A percentile compares a stretch with the other conserved stretches of the same genome.
phyloP scores from a whole-genome alignment of 352 stramenopile species.

The Pythium vanterpoolii region DNA sequence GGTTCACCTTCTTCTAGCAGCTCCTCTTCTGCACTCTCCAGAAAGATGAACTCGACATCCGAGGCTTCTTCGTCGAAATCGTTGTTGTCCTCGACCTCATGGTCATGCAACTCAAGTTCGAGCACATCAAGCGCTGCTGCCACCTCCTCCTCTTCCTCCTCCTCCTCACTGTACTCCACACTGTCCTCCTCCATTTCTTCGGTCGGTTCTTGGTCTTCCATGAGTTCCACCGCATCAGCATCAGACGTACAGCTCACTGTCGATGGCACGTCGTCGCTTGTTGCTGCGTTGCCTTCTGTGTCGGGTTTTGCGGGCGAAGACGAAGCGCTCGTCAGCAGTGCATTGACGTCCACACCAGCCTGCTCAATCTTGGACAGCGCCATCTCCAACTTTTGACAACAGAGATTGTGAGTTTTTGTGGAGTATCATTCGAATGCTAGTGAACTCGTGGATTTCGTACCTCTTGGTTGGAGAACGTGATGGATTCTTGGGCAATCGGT shows the following conservation, averaged over 20 bases:
- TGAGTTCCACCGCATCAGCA: conserved; percentile 4
- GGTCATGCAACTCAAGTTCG: conserved; percentile 12
- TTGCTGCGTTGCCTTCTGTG: not conserved
- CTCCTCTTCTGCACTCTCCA: not conserved
- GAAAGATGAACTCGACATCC: conserved; percentile 2
- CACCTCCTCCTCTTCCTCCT: conserved; percentile 8
- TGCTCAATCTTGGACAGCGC: conserved; percentile 67
- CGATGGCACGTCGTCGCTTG: not conserved
- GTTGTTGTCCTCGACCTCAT: conserved; percentile 14
- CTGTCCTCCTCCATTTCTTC: not conserved
- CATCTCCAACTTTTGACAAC: conserved; percentile 48
- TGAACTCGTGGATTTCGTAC: conserved; percentile 21
- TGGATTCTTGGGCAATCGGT: conserved; percentile 33
- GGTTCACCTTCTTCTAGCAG: not conserved
- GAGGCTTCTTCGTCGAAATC: conserved; percentile 6
- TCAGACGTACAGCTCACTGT: conserved; percentile 2
- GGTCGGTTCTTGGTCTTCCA: not conserved
- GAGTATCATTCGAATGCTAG: not conserved
- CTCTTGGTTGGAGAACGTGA: conserved; percentile 67
- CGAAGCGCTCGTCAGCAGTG: conserved; percentile 27
- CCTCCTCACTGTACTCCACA: conserved; percentile 1
- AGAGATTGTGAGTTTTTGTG: not conserved
- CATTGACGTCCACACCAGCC: conserved; percentile 49
- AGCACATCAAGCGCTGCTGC: not conserved
- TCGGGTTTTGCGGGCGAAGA: conserved; percentile 15